phyloP scores from a whole-genome alignment of 257 asterid genomes.

The Misopates orontium region DNA sequence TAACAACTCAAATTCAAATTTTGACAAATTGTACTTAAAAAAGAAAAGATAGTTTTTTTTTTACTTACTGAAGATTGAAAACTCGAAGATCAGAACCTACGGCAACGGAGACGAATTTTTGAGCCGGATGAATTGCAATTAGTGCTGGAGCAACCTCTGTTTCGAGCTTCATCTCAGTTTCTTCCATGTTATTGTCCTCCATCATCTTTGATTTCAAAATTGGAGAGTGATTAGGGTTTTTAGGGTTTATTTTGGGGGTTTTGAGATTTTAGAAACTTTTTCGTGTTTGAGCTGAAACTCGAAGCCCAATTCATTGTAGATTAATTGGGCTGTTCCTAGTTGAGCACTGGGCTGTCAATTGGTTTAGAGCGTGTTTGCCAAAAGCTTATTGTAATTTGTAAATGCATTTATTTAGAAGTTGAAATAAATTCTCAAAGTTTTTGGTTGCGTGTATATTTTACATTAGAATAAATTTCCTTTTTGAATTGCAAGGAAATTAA shows the following conservation, averaged over 20 bases:
- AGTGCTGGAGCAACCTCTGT: slow-evolving; percentile 81
- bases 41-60: slow-evolving; percentile 3
- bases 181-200: slow-evolving; percentile 67
- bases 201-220: slow-evolving; percentile 33
- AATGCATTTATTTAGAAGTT: no score
- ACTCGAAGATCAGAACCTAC: slow-evolving; percentile 78
- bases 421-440: no score
- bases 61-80: slow-evolving; percentile 69
- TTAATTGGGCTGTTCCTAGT: no score
- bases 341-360: no score
- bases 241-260: slow-evolving; percentile 33
- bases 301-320: slow-evolving; percentile 6
- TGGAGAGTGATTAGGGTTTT: slow-evolving; percentile 17
- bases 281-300: slow-evolving; percentile 3
- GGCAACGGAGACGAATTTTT: slow-evolving; percentile 56
- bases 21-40: slow-evolving; percentile 1
- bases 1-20: not conserved
- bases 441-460: no score
- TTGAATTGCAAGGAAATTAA: not conserved
- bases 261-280: not conserved
- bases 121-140: slow-evolving; percentile 70
- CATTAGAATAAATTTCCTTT: no score
- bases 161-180: slow-evolving; percentile 59
- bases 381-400: no score
- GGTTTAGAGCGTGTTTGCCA: no score